A percentile compares a stretch with the other conserved stretches of the same genome.
Evolutionary conservation across 768 basidiomycete species (phyloP).

Genomic region (Collybia mongolica): DNA sequence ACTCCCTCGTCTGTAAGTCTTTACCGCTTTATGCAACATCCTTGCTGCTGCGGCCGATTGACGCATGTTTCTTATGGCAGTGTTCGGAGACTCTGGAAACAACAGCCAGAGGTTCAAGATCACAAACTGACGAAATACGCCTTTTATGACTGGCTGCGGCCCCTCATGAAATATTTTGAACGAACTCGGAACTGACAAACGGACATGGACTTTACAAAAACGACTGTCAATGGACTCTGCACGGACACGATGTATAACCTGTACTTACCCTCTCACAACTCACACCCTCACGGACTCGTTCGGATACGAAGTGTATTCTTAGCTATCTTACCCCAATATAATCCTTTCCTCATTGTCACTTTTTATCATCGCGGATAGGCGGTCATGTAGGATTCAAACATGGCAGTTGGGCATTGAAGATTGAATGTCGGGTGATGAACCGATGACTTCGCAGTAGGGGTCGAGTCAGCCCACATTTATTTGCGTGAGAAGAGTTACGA

Average conservation of each 20-base stretch:
- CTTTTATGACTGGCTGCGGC: neutral
- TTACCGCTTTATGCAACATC: neutral
- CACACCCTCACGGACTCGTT: neutral
- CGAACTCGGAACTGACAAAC: slow-evolving; percentile 4
- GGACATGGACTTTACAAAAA: slow-evolving; percentile 3
- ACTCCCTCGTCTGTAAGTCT: slow-evolving; percentile 38
- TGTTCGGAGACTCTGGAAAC: slow-evolving; percentile 33
- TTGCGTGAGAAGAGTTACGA: no score
- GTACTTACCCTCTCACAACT: neutral
- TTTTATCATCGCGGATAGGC: no score
- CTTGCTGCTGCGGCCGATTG: neutral
- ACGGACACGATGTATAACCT: slow-evolving; percentile 7
- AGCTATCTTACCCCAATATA: slow-evolving; percentile 6
- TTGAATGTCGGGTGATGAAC: no score
- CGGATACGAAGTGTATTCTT: slow-evolving; percentile 7
- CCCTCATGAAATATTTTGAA: slow-evolving; percentile 5
- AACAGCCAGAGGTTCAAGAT: slow-evolving; percentile 46
- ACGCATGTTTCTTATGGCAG: slow-evolving; percentile 15
- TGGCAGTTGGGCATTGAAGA: no score
- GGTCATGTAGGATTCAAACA: no score
- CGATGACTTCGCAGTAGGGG: no score
- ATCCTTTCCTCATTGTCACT: slow-evolving; percentile 1
- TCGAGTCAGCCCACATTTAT: no score
- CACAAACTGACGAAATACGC: slow-evolving; percentile 21
- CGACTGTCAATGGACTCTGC: slow-evolving; percentile 7